Percentiles rank a stretch among this genome's conserved stretches.
phyloP scores from a whole-genome alignment of 2,329 filamentous ascomycete species.

The Cadophora luteo-olivacea region DNA sequence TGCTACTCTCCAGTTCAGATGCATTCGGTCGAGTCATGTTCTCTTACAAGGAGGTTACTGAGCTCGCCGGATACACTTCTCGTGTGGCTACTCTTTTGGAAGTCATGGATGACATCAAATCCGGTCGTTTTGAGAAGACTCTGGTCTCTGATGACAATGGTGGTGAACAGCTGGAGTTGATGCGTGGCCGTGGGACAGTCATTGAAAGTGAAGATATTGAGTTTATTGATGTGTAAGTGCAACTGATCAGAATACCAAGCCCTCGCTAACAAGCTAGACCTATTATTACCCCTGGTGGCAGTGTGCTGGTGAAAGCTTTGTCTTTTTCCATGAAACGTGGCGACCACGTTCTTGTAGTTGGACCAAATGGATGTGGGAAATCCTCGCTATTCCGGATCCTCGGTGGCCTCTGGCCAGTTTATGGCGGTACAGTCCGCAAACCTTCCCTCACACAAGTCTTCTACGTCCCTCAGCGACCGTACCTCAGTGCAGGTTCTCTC shows the following conservation, averaged over 20 bases:
- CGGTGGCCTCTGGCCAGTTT: slow-evolving; percentile 96
- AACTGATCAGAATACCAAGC: background rate
- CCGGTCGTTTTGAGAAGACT: slow-evolving; percentile 94
- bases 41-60: slow-evolving; percentile 96
- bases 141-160: slow-evolving; percentile 87
- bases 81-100: slow-evolving; percentile 88
- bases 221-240: slow-evolving; percentile 76
- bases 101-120: slow-evolving; percentile 92
- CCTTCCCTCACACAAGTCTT: slow-evolving; percentile 93
- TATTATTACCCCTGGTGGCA: slow-evolving; percentile 96
- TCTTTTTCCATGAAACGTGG: slow-evolving; percentile 87
- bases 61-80: slow-evolving; percentile 93
- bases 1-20: slow-evolving; percentile 92
- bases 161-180: slow-evolving; percentile 81
- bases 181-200: slow-evolving; percentile 81
- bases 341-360: slow-evolving; percentile 89
- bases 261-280: slow-evolving; percentile 56
- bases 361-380: slow-evolving; percentile 97
- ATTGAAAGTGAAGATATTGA: slow-evolving; percentile 84
- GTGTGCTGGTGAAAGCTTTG: slow-evolving; percentile 84
- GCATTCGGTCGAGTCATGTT: slow-evolving; percentile 97
- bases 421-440: slow-evolving; percentile 91
- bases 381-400: slow-evolving; percentile 95
- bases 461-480: slow-evolving; percentile 96
- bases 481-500: slow-evolving; percentile 89